Conservation (phyloP, 257 asterid genomes). For the Nicotiana attenuata region DNA sequence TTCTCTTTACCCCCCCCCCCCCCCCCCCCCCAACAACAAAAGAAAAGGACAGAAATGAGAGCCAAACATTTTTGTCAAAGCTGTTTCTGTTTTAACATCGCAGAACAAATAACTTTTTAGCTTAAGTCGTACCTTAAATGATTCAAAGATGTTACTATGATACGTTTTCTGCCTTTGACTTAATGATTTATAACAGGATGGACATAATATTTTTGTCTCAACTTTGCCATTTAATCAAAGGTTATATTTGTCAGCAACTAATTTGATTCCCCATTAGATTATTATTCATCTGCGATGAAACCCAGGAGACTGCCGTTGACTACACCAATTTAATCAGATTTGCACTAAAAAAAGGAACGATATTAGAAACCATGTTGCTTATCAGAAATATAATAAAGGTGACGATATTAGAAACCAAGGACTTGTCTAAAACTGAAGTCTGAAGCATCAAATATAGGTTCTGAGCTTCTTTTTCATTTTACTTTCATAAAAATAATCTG, state of each 20-base stretch:
- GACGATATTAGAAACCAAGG: background rate
- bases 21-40: too few relatives aligned
- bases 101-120: background rate
- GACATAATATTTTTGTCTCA: background rate
- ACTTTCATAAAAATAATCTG: background rate
- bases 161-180: background rate
- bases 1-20: background rate
- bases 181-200: background rate
- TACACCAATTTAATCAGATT: background rate
- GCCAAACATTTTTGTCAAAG: too few relatives aligned
- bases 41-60: too few relatives aligned
- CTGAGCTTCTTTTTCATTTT: background rate
- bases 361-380: too few relatives aligned
- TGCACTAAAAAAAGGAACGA: background rate
- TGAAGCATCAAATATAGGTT: too few relatives aligned
- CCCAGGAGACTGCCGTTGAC: too few relatives aligned
- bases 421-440: background rate
- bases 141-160: background rate
- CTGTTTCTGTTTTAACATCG: background rate
- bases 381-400: too few relatives aligned
- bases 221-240: background rate
- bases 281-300: too few relatives aligned
- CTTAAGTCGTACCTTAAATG: background rate
- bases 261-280: background rate
- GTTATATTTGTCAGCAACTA: background rate